Conservation (phyloP, 805 yeast genomes). For the Citeromyces nyonsensis region DNA sequence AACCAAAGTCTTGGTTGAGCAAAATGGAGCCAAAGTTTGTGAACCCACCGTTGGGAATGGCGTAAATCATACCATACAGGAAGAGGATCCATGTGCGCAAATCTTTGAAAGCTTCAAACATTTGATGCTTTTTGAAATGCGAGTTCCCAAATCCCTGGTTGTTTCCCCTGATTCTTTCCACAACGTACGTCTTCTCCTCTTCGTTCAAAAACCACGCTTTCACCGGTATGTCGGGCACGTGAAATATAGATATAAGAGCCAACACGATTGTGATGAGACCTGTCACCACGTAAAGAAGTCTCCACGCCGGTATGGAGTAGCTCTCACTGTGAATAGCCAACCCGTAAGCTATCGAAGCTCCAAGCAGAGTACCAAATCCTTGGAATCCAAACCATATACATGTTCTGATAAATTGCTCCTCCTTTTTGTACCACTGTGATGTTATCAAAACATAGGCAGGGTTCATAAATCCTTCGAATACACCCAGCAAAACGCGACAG, state of each 20-base stretch:
- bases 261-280: slow-evolving; percentile 38
- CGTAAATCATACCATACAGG: slow-evolving; percentile 22
- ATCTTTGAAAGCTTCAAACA: slow-evolving; percentile 34
- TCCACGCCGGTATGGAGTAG: slow-evolving; percentile 34
- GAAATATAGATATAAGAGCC: slow-evolving; percentile 28
- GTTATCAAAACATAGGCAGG: slow-evolving; percentile 19
- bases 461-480: slow-evolving; percentile 17
- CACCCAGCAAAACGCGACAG: slow-evolving; percentile 33
- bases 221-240: slow-evolving; percentile 28
- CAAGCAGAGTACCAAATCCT: slow-evolving; percentile 14
- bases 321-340: slow-evolving; percentile 16
- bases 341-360: slow-evolving; percentile 16
- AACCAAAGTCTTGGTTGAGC: slow-evolving; percentile 19
- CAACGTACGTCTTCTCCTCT: slow-evolving; percentile 26
- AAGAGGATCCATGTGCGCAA: slow-evolving; percentile 31
- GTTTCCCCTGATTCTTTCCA: slow-evolving; percentile 35
- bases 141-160: slow-evolving; percentile 44
- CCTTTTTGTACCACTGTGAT: slow-evolving; percentile 17
- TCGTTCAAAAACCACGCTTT: slow-evolving; percentile 21
- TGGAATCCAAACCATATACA: slow-evolving; percentile 14
- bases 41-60: slow-evolving; percentile 42
- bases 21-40: slow-evolving; percentile 30
- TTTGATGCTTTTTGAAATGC: slow-evolving; percentile 36
- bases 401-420: slow-evolving; percentile 15
- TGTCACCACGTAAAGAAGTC: slow-evolving; percentile 33